phyloP scores from a whole-genome alignment of 23 red algal genomes.

The Agarophyton chilense region DNA sequence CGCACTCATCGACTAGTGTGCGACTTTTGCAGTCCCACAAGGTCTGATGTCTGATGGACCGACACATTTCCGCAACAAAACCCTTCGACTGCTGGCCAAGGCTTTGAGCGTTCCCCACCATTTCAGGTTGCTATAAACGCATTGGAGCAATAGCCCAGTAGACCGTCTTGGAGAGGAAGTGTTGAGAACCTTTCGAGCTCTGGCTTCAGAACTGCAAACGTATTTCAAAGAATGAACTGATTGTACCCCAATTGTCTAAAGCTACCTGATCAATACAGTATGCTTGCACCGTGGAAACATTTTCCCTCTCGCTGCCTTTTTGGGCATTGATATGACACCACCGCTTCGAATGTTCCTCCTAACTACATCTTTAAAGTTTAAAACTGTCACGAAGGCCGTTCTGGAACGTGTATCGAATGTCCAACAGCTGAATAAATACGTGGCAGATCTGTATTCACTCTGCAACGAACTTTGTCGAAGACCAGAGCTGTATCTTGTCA shows the following conservation, averaged over 20 bases:
- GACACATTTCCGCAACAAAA: slow-evolving; percentile 12
- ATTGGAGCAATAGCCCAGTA: neutral
- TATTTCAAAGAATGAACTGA: slow-evolving; percentile 7
- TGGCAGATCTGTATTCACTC: neutral
- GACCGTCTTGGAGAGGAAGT: slow-evolving; percentile 12
- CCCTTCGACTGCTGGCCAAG: neutral
- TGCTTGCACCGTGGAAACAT: neutral
- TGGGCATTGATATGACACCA: too few relatives aligned
- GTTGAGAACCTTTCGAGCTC: neutral
- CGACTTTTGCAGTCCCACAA: neutral
- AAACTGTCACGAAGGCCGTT: too few relatives aligned
- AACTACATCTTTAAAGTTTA: too few relatives aligned
- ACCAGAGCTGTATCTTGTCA: neutral
- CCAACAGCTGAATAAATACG: too few relatives aligned
- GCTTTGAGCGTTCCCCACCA: neutral
- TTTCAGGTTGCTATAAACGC: neutral
- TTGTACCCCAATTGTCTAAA: neutral
- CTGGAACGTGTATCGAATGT: too few relatives aligned
- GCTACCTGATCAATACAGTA: neutral
- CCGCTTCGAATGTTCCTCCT: too few relatives aligned
- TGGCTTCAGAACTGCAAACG: neutral
- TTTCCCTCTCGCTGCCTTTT: neutral
- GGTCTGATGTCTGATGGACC: slow-evolving; percentile 18
- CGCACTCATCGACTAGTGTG: neutral
- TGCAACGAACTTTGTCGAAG: neutral